Evolutionary conservation across 1,284 basidiomycete genomes (phyloP).

Genomic region (Boletus hoseneyae): DNA sequence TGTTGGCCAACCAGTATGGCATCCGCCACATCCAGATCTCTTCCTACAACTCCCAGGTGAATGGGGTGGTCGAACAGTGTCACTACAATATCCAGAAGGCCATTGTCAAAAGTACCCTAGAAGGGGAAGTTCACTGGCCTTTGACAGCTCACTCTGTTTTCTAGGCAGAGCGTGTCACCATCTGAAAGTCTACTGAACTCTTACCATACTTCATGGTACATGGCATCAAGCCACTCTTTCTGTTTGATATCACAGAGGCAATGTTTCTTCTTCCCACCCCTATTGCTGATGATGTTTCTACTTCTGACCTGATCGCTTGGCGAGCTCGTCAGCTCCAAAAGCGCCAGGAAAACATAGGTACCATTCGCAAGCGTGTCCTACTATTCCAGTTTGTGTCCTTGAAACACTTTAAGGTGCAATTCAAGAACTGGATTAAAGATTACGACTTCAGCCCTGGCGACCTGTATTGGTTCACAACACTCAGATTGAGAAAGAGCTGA

Average conservation of each 20-base stretch:
- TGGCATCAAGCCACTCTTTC: constrained; percentile 38
- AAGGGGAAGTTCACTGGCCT: constrained; percentile 19
- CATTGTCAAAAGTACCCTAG: background rate
- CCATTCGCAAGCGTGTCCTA: background rate
- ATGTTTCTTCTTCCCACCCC: constrained; percentile 33
- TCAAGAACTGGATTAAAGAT: constrained; percentile 26
- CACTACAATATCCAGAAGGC: background rate
- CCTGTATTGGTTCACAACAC: background rate
- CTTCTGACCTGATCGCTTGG: constrained; percentile 26
- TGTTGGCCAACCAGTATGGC: constrained; percentile 32
- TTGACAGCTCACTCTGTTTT: constrained; percentile 22
- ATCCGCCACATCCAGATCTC: constrained; percentile 42
- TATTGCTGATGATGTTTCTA: background rate
- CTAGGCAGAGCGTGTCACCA: constrained; percentile 27
- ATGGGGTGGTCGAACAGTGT: constrained; percentile 36
- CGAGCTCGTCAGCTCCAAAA: constrained; percentile 30
- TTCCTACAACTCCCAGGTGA: constrained; percentile 43
- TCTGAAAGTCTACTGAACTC: constrained; percentile 27
- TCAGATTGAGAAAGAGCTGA: background rate
- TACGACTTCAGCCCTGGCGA: constrained; percentile 13
- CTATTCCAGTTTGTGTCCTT: background rate
- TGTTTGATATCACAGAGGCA: constrained; percentile 39
- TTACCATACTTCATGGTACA: constrained; percentile 38
- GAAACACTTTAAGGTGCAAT: constrained; percentile 1
- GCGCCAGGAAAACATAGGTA: constrained; percentile 10